These are phyloP conservation scores for Tetradesmus lagerheimii DNA, from an alignment of 139 green algal species.

Conservation along the genomic window DNA sequence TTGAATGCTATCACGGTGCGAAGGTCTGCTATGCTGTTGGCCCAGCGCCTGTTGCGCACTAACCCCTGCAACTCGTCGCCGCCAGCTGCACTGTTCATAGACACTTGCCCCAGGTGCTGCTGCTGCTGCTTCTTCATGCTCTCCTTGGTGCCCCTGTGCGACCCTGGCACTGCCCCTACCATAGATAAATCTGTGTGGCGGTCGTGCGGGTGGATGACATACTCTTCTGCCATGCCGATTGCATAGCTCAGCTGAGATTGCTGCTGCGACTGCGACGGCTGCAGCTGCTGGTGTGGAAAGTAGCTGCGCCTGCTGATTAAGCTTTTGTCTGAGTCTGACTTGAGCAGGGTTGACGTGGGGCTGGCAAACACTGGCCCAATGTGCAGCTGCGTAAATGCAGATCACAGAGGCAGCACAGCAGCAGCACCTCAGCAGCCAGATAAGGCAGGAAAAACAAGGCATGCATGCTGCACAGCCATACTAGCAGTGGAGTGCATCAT, in stretches of 20 bases:
- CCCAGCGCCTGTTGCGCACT: neutral
- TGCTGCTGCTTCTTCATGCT: neutral
- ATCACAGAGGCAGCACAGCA: neutral
- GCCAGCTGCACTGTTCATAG: no score
- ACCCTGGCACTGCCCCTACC: neutral
- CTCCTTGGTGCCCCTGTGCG: neutral
- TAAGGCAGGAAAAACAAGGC: no score
- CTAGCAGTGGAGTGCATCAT: no score
- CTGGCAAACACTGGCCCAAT: slow-evolving; percentile 27
- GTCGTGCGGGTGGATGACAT: slow-evolving; percentile 38
- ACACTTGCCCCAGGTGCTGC: neutral
- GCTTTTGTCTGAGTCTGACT: slow-evolving; percentile 15
- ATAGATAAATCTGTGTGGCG: neutral
- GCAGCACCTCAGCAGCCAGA: neutral
- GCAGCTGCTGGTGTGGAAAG: neutral
- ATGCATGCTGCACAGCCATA: no score
- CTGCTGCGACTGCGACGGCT: slow-evolving; percentile 2
- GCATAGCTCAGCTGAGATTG: neutral
- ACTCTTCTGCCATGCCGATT: neutral
- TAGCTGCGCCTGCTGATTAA: neutral
- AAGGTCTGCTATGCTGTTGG: slow-evolving; percentile 7
- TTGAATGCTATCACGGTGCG: neutral
- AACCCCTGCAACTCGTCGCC: neutral
- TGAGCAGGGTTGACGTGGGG: neutral
- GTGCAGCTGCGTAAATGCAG: slow-evolving; percentile 26